Percentiles rank a stretch among this genome's conserved stretches.
Conservation (phyloP, 2,329 filamentous ascomycete species). For the Bipolaris zeicola region DNA sequence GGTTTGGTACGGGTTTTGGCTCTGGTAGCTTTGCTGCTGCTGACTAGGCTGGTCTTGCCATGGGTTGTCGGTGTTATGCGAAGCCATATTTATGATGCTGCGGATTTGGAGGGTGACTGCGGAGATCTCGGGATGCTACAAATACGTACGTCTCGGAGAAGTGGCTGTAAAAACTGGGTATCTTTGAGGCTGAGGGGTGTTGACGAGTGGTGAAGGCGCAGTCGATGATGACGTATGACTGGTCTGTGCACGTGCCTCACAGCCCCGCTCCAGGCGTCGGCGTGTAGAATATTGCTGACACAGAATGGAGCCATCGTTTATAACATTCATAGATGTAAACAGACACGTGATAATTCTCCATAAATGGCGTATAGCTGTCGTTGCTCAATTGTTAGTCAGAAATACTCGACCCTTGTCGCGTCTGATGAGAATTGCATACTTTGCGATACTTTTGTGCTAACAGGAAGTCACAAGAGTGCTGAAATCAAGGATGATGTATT, state of each 20-base stretch:
- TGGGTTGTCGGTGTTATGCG: slow-evolving; percentile 28
- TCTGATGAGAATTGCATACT: too few species aligned
- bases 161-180: slow-evolving; percentile 13
- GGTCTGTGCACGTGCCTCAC: slow-evolving; percentile 11
- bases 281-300: not conserved
- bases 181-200: slow-evolving; percentile 20
- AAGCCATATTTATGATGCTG: slow-evolving; percentile 22
- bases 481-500: too few species aligned
- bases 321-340: not conserved
- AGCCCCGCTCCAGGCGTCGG: slow-evolving; percentile 18
- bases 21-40: slow-evolving; percentile 23
- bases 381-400: not conserved
- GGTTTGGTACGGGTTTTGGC: slow-evolving; percentile 30
- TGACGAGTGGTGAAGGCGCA: slow-evolving; percentile 17
- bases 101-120: not conserved
- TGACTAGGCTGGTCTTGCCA: slow-evolving; percentile 31
- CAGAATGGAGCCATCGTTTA: too few species aligned
- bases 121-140: not conserved
- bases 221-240: slow-evolving; percentile 23
- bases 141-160: not conserved
- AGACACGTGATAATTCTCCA: too few species aligned
- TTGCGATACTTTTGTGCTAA: too few species aligned
- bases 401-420: too few species aligned
- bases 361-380: too few species aligned
- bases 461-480: too few species aligned